A percentile compares a stretch with the other conserved stretches of the same genome.
Conservation (phyloP, 2,329 filamentous ascomycete genomes). For the Pseudogymnoascus sp. region DNA sequence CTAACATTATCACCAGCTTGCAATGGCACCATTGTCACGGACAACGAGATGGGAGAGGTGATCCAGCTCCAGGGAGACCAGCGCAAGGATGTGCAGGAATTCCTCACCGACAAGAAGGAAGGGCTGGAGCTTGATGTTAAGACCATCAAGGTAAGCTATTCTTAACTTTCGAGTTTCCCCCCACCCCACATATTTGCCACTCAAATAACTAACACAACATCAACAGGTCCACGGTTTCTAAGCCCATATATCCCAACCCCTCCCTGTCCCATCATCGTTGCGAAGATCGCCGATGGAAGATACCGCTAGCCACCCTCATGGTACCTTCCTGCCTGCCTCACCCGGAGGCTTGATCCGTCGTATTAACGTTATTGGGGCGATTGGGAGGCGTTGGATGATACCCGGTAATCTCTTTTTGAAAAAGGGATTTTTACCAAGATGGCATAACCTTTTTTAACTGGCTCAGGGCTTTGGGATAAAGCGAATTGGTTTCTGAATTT, state of each 20-base stretch:
- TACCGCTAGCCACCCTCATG: constrained; percentile 15
- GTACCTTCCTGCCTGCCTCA: constrained; percentile 26
- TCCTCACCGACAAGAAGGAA: constrained; percentile 91
- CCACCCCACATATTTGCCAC: not conserved
- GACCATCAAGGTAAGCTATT: constrained; percentile 73
- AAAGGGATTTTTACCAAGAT: constrained; percentile 19
- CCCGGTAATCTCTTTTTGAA: constrained; percentile 27
- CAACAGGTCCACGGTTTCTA: constrained; percentile 54
- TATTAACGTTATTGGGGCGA: constrained; percentile 21
- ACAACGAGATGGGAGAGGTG: constrained; percentile 96
- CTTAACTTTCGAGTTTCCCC: too few relatives aligned
- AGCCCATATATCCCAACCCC: constrained; percentile 32
- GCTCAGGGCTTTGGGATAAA: not conserved
- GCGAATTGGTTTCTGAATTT: too few relatives aligned
- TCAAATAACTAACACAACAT: constrained; percentile 5
- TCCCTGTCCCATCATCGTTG: constrained; percentile 11
- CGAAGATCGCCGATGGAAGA: constrained; percentile 27
- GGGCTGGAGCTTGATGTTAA: constrained; percentile 90
- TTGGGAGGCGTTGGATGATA: constrained; percentile 26
- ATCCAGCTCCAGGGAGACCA: constrained; percentile 99
- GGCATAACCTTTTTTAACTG: constrained; percentile 12
- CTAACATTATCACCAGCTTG: constrained; percentile 53
- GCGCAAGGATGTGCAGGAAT: constrained; percentile 97
- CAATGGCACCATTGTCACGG: constrained; percentile 99
- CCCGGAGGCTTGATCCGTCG: constrained; percentile 21